phyloP scores from a whole-genome alignment of 257 asterid species.

The Lycium barbarum region DNA sequence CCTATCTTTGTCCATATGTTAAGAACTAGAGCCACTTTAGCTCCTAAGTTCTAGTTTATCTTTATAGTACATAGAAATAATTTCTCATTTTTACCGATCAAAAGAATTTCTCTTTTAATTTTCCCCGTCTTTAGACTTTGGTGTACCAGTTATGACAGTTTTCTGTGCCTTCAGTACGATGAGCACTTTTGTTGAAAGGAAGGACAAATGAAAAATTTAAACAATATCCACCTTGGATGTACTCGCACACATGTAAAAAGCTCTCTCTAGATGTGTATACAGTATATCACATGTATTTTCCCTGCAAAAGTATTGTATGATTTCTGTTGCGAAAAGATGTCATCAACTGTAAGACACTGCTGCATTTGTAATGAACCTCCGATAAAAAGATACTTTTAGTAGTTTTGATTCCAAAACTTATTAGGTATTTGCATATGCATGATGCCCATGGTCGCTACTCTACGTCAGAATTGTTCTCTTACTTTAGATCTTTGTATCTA shows the following conservation, averaged over 20 bases:
- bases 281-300: not conserved
- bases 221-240: not conserved
- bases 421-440: not conserved
- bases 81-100: not conserved
- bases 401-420: constrained; percentile 1
- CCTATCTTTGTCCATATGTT: not conserved
- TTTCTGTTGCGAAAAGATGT: constrained; percentile 13
- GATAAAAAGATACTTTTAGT: not conserved
- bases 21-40: not conserved
- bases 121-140: not conserved
- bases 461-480: not conserved
- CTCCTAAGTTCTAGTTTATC: constrained; percentile 9
- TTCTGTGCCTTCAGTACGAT: not conserved
- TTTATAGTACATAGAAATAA: not conserved
- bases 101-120: not conserved
- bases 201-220: not conserved
- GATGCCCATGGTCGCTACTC: not conserved
- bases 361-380: not conserved
- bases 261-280: not conserved
- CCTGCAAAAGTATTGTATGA: not conserved
- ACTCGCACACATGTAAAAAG: not conserved
- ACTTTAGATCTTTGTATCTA: not conserved
- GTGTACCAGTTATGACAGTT: not conserved
- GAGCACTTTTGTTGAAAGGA: not conserved
- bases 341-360: not conserved